Base-by-base conservation (phyloP, 257 asterid genomes). In the Mitragyna speciosa region DNA sequence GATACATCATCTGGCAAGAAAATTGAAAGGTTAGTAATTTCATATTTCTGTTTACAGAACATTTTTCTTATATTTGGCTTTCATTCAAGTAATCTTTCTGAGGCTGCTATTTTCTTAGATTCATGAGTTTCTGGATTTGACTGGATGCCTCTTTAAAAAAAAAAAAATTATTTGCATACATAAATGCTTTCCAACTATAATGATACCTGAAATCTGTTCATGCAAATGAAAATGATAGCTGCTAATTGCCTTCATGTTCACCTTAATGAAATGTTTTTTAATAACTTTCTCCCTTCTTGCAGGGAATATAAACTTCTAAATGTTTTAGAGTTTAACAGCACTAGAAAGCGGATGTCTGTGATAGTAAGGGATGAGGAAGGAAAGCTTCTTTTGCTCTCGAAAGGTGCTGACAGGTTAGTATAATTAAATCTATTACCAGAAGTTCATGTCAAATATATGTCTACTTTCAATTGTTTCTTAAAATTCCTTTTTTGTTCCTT, bases 351-450 rank as follows among this genome's bases (percentile, higher is more conserved):
- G 88, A 95, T 95, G 98, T 94, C 98, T 1, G 98, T 94, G 74
- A 86, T 93, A 79, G 93, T 94, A 72, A 89, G 89, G 81, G 92
- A 93, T 61, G 94, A 91, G 68, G 97, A 89, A 19, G 97, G 97
- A 71, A 90, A 89, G 84, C 82, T 94, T 17, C 77, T 93, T 39
- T 81, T 94, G 77, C 98, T 94, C 85, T 86, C 89, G 83, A 94
- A 94, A 88, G 98, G 98, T 14, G 98, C 98, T 63, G 98, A 94
- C 91, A 94, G 92, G 98, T 94, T 78, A 75, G 94, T 87, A 77
- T 73, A 33, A 74, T 69, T 45, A 67, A 65, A 70, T 81, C 73
- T 61, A 73, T 73, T 48, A 75, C 63, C 12, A 11, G n/a, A 56
- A 36, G 6, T 76, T 64, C 45, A 72, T 72, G 36, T 51, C 24